Base-by-base conservation (phyloP, 768 basidiomycete genomes). In the Pulveroboletus ravenelii region DNA sequence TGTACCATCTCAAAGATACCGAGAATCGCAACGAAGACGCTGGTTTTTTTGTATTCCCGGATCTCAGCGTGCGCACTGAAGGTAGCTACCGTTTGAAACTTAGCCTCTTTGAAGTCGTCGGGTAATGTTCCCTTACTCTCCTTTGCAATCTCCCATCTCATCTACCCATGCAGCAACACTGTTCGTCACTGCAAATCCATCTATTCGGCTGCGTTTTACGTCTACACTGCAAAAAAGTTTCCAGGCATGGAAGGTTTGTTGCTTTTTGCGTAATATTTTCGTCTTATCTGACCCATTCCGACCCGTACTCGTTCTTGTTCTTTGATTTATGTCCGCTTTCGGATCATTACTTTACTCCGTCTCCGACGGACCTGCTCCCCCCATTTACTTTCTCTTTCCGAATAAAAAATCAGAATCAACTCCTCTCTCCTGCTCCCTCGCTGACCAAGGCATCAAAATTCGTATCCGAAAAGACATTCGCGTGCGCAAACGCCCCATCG, bases 371-470 rank as follows among this genome's bases (percentile, higher is more conserved):
- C 12, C 45, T n/a, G 36, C 55, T 27, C 37, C 13, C 32, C 31
- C 8, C 35, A 36, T 18, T 30, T 30, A 36, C 43, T 47, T 18
- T 50, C 32, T 40, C 47, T 31, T 36, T 15, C 41, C 15, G 6
- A 38, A 37, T 44, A 36, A 39, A 10, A 13, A 40, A 29, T 4
- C 18, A 93, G 93, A 93, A 70, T 93, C 90, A 5, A 93, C 93
- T 0, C 82, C 85, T 3, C 77, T 95, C 1, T 94, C 93, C 2
- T 89, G 85, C 57, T 89, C 89, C 0, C 79, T 94, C 48, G 91
- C 92, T n/a, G 92, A 94, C 63, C 93, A 94, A 69, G 93, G 93
- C 20, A 92, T 94, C 70, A 95, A 94, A 70, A 93, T 95, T 47
- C 84, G 92, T 29, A 94, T 94, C 47, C 81, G 93, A 32, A 94